Base-by-base conservation (phyloP, 352 stramenopile species). In the Aphanomyces cochlioides region DNA sequence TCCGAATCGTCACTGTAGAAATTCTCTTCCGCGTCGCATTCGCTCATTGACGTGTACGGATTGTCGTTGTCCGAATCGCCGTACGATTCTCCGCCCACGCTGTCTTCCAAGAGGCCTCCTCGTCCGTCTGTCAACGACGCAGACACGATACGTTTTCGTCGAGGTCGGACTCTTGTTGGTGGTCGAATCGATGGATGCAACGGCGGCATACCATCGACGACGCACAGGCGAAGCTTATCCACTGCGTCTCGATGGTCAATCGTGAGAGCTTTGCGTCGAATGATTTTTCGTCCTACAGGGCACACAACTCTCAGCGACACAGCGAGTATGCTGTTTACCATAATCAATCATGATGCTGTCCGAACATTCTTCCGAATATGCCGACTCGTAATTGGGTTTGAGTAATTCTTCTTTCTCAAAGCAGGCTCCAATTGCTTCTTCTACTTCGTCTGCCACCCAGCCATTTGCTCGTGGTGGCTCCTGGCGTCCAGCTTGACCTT, bases 1-100 rank as follows among this genome's bases (percentile, higher is more conserved):
- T 91, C 84, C 45, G 83, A 90, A 73, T 88, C 80, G 63, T 92
- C 84, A 57, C 83, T 92, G 78, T 93, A 93, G 71, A 89, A 92
- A 70, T 92, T 93, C 61, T 93, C 86, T 66, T 92, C 84, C 0
- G 78, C 83, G 34, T 89, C 86, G 73, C 89, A 91, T n/a, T 90
- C 82, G 74, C 83, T 90, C 53, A 80, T 72, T 0, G 84, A 92
- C 15, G 83, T 84, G 70, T 88, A 83, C 4, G 28, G 73, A 39
- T 87, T 80, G 13, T 77, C 75, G n/a, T 78, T 72, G 45, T 81
- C 77, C 17, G 56, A 50, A 50, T 50, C 43, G 43, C 43, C 43
- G 43, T n/a, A 66, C n/a, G 74, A 80, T 19, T 67, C 59, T 40
- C 43, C 43, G 43, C 10, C 43, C 17, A n/a, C 43, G 17, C 10